phyloP scores from a whole-genome alignment of 1,139 yeast genomes.

The Yarrowia galli region DNA sequence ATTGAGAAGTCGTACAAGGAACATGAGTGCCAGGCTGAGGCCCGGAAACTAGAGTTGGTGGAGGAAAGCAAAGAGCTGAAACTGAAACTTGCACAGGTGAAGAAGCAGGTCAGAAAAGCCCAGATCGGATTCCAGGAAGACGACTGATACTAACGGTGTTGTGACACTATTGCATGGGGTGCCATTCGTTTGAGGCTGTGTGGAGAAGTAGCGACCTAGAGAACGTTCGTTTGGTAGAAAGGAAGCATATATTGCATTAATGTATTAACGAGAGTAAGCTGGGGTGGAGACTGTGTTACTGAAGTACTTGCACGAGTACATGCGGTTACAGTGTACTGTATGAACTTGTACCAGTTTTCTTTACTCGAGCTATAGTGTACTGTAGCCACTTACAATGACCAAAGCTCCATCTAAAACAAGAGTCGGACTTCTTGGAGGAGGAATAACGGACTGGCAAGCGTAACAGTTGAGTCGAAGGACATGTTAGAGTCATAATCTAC shows the following conservation, averaged over 20 bases:
- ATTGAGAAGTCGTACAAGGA: constrained; percentile 45
- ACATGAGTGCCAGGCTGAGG: constrained; percentile 41
- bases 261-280: background rate
- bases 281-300: too few relatives aligned
- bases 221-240: background rate
- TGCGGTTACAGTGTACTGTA: too few relatives aligned
- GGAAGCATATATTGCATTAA: constrained; percentile 16
- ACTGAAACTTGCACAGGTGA: constrained; percentile 37
- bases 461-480: too few relatives aligned
- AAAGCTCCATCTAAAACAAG: too few relatives aligned
- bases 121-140: constrained; percentile 23
- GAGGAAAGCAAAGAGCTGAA: constrained; percentile 42
- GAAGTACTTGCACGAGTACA: too few relatives aligned
- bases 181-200: background rate
- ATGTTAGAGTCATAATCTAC: too few relatives aligned
- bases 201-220: background rate
- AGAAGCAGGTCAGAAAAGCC: constrained; percentile 14
- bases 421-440: too few relatives aligned
- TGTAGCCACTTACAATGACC: too few relatives aligned
- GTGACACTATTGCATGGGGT: constrained; percentile 15
- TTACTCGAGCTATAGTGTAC: too few relatives aligned
- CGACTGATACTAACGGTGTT: constrained; percentile 16
- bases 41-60: constrained; percentile 43
- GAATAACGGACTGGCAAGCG: too few relatives aligned
- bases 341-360: too few relatives aligned